phyloP scores from a whole-genome alignment of 768 basidiomycete species.

The Pleurotus cornucopiae region DNA sequence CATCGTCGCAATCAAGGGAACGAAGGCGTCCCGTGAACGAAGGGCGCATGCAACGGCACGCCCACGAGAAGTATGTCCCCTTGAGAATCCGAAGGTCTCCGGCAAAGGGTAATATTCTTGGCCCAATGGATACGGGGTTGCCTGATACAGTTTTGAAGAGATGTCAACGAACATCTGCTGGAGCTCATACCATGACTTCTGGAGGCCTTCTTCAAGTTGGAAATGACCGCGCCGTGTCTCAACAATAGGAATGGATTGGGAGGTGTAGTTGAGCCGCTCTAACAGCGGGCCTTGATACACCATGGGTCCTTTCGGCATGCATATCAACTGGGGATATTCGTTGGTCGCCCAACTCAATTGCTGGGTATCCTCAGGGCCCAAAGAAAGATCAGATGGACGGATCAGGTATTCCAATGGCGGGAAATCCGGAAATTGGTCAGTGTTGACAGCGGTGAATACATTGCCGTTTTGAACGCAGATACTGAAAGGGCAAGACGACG shows the following conservation, averaged over 20 bases:
- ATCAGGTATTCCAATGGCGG: neutral
- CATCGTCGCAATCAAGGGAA: constrained; percentile 10
- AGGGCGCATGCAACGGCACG: neutral
- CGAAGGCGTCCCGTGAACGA: constrained; percentile 10
- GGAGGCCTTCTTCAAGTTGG: neutral
- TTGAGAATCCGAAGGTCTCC: constrained; percentile 4
- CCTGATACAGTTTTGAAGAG: neutral
- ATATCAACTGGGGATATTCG: neutral
- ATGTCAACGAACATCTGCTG: neutral
- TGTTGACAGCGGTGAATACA: neutral
- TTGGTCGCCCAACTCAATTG: constrained; percentile 1
- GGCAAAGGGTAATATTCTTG: constrained; percentile 5
- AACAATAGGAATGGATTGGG: too few species aligned
- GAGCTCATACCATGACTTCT: neutral
- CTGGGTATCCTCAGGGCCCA: neutral
- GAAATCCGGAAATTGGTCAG: neutral
- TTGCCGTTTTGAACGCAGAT: neutral
- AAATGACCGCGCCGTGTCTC: neutral
- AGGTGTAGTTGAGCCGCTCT: neutral
- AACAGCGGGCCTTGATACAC: neutral
- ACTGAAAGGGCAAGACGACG: too few species aligned
- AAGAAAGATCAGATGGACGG: neutral
- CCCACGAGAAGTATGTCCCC: neutral
- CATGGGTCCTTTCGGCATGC: neutral
- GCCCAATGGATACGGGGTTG: neutral